Percentiles rank a stretch among this genome's conserved stretches.
Conservation (phyloP, 2,329 filamentous ascomycete species). For the Fusarium nelsonii region DNA sequence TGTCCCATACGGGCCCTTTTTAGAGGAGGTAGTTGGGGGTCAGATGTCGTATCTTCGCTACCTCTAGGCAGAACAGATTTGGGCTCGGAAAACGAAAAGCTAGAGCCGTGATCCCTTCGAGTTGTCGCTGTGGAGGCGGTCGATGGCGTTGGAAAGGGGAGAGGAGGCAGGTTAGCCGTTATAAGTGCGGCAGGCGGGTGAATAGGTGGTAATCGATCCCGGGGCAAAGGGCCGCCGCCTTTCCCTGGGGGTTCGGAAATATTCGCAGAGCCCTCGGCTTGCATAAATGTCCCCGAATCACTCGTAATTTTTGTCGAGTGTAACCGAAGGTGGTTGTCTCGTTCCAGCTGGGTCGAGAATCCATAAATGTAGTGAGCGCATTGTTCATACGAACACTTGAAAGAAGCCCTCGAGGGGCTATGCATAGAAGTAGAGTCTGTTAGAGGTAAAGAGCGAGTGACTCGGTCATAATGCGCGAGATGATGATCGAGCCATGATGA, state of each 20-base stretch:
- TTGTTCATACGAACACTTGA: constrained; percentile 67
- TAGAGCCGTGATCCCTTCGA: constrained; percentile 46
- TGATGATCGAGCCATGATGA: constrained; percentile 66
- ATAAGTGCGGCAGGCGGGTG: constrained; percentile 55
- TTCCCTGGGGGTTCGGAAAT: constrained; percentile 30
- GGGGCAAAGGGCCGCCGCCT: constrained; percentile 40
- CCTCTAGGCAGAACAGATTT: constrained; percentile 53
- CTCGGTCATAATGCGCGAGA: constrained; percentile 62
- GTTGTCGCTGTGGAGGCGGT: constrained; percentile 48
- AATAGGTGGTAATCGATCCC: constrained; percentile 50
- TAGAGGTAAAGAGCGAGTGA: constrained; percentile 54
- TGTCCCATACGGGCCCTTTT: constrained; percentile 66
- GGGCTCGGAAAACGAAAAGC: constrained; percentile 57
- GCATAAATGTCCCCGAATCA: constrained; percentile 60
- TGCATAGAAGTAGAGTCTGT: constrained; percentile 29
- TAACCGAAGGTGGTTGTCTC: constrained; percentile 63
- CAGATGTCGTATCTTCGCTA: constrained; percentile 62
- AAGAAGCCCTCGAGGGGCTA: constrained; percentile 47
- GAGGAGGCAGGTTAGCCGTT: constrained; percentile 48
- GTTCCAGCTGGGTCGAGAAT: constrained; percentile 63
- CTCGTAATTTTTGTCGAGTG: constrained; percentile 58
- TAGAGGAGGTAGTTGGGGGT: constrained; percentile 66
- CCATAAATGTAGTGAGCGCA: constrained; percentile 71
- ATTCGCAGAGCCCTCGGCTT: constrained; percentile 26
- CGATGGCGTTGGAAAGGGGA: constrained; percentile 49